phyloP scores from a whole-genome alignment of 1,139 yeast species.

The Yamadazyma sp. region DNA sequence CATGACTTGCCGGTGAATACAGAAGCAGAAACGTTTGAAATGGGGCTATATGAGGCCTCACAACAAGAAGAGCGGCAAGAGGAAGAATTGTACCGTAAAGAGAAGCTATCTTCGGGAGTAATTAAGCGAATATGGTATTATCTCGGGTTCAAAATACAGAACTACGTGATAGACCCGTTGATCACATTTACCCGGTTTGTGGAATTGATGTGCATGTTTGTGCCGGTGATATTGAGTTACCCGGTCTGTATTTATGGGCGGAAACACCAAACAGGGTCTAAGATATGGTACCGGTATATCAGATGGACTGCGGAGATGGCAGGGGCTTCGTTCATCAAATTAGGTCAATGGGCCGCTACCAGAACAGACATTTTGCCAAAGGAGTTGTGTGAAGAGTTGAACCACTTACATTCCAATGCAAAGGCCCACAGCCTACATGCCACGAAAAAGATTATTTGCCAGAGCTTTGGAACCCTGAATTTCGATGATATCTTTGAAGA shows the following conservation, averaged over 20 bases:
- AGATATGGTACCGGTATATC: constrained; percentile 68
- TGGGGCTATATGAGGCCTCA: constrained; percentile 64
- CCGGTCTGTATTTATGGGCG: constrained; percentile 71
- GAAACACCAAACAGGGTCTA: constrained; percentile 53
- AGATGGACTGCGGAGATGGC: constrained; percentile 76
- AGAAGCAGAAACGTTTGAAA: constrained; percentile 63
- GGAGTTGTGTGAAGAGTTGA: constrained; percentile 75
- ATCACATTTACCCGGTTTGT: constrained; percentile 66
- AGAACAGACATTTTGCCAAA: constrained; percentile 89
- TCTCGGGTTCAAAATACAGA: constrained; percentile 44
- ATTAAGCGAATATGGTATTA: constrained; percentile 31
- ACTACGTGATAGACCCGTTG: constrained; percentile 65
- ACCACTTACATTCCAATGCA: constrained; percentile 80
- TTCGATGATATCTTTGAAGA: constrained; percentile 83
- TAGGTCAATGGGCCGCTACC: constrained; percentile 99
- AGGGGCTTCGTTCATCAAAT: constrained; percentile 91
- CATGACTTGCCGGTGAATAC: constrained; percentile 44
- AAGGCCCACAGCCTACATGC: constrained; percentile 64
- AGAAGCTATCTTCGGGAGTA: constrained; percentile 25
- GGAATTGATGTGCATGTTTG: constrained; percentile 63
- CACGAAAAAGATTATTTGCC: constrained; percentile 58
- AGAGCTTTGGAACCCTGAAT: constrained; percentile 56
- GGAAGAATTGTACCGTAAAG: constrained; percentile 24
- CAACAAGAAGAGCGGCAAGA: constrained; percentile 54
- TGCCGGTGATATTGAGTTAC: constrained; percentile 64